Conservation (phyloP, 2,329 filamentous ascomycete species). For the Colletotrichum sp. region DNA sequence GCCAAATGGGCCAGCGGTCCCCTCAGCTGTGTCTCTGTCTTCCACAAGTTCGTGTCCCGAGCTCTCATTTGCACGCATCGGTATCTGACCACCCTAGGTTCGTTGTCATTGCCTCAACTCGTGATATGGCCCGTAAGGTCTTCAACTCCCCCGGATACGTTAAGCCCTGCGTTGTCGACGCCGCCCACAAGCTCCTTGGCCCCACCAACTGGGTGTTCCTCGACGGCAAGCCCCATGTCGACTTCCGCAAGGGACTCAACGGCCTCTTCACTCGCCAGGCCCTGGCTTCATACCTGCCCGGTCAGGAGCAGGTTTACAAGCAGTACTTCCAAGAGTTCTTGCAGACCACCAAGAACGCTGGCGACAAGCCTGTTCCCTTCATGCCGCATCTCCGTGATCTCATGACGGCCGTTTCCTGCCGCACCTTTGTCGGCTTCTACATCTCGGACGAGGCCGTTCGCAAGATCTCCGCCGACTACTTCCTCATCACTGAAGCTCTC, state of each 20-base stretch:
- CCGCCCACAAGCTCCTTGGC: slow-evolving; percentile 90
- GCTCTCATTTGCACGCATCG: not conserved
- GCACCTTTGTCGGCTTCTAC: slow-evolving; percentile 97
- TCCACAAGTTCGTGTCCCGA: slow-evolving; percentile 75
- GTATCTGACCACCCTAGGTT: slow-evolving; percentile 63
- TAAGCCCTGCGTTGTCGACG: slow-evolving; percentile 96
- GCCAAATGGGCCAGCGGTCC: slow-evolving; percentile 91
- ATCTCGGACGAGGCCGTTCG: slow-evolving; percentile 89
- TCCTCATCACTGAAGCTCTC: slow-evolving; percentile 91
- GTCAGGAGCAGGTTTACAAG: slow-evolving; percentile 91
- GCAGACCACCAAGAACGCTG: slow-evolving; percentile 72
- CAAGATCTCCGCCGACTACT: slow-evolving; percentile 96
- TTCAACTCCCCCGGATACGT: slow-evolving; percentile 93
- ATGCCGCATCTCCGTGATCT: slow-evolving; percentile 93
- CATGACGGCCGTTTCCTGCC: slow-evolving; percentile 93
- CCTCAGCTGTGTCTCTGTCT: slow-evolving; percentile 96
- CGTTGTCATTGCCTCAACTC: slow-evolving; percentile 93
- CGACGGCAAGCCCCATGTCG: slow-evolving; percentile 92
- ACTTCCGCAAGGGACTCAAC: slow-evolving; percentile 97
- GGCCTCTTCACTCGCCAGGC: slow-evolving; percentile 91
- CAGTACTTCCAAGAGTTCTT: slow-evolving; percentile 84
- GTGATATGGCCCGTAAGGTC: slow-evolving; percentile 94
- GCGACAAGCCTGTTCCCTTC: slow-evolving; percentile 80
- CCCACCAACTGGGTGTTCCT: slow-evolving; percentile 96
- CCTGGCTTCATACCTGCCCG: slow-evolving; percentile 86